phyloP scores from a whole-genome alignment of 345 rosid species.

The Cardamine chenopodiifolia region DNA sequence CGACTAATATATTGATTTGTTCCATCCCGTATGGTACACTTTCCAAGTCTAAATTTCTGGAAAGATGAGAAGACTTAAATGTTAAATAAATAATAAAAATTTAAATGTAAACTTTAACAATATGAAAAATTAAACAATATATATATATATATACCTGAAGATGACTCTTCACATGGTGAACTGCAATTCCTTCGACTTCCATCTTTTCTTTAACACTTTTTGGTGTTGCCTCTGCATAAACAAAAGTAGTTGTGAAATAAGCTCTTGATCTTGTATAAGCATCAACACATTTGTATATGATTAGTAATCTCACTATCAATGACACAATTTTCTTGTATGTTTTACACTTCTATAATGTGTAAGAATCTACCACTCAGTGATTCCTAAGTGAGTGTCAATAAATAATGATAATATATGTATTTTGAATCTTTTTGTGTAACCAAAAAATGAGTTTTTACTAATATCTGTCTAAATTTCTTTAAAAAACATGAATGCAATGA shows the following conservation, averaged over 20 bases:
- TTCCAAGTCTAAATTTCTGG: slow-evolving; percentile 41
- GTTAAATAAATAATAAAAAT: not conserved
- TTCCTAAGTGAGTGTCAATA: not conserved
- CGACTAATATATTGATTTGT: slow-evolving; percentile 10
- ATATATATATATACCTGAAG: slow-evolving; percentile 32
- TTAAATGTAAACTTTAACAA: not conserved
- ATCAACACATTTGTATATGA: not conserved
- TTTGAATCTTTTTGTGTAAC: not conserved
- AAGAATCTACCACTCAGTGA: not conserved
- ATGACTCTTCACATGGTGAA: slow-evolving; percentile 44
- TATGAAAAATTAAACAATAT: not conserved
- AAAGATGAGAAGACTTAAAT: slow-evolving; percentile 3
- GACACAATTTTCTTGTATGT: not conserved
- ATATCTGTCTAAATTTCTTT: not conserved
- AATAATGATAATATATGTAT: not conserved
- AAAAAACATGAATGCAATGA: not conserved
- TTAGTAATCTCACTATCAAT: not conserved
- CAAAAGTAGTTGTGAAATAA: not conserved
- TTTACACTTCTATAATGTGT: not conserved
- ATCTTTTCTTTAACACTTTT: slow-evolving; percentile 32
- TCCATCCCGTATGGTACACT: slow-evolving; percentile 23
- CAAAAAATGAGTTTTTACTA: not conserved
- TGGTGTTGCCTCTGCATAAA: slow-evolving; percentile 33
- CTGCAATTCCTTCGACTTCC: slow-evolving; percentile 40
- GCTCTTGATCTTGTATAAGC: not conserved